Base-by-base conservation (phyloP, 1,284 basidiomycete species). In the Gomphus bonarii region DNA sequence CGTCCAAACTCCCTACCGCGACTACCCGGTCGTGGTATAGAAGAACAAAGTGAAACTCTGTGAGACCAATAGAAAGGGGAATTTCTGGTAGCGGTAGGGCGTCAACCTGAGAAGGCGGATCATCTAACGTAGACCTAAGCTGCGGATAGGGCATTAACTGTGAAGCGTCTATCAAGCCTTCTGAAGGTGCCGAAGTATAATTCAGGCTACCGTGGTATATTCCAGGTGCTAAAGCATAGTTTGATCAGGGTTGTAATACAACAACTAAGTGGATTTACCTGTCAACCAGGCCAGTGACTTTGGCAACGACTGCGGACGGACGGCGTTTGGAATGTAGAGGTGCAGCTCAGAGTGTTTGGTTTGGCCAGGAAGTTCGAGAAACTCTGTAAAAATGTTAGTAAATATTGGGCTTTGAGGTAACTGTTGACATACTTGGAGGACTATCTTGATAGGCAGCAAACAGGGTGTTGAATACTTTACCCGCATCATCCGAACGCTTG, bases 41-140 rank as follows among this genome's bases (percentile, higher is more conserved):
- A 12, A 98, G 70, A 22, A 99, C 73, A 67, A 94, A 91, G 66
- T 99, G 95, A 68, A 93, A 97, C 67, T 95, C 89, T 0, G 94
- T 97, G 58, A 97, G 72, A 14, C 85, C 80, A 64, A 97, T 83
- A 3, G 91, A 90, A 9, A 85, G 66, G 1, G 90, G 89, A 10
- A 76, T 64, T 44, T 77, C 75, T 5, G 69, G 62, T 8, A 3
- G 63, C 54, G 58, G 61, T n/a, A 58, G 53, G 28, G 58, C 56
- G 5, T 61, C 58, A 16, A 65, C 60, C 28, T 60, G 50, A 10
- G 64, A 62, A 2, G 66, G 64, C 1, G 67, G 53, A 55, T 69
- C 56, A 57, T 52, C 70, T 64, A n/a, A 64, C 58, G 30, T 69
- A 64, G 33, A 70, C 62, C 58, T 14, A 14, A n/a, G 69, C 22